Evolutionary conservation across 306 rosid species (phyloP).

Genomic region (Ziziphus jujuba): DNA sequence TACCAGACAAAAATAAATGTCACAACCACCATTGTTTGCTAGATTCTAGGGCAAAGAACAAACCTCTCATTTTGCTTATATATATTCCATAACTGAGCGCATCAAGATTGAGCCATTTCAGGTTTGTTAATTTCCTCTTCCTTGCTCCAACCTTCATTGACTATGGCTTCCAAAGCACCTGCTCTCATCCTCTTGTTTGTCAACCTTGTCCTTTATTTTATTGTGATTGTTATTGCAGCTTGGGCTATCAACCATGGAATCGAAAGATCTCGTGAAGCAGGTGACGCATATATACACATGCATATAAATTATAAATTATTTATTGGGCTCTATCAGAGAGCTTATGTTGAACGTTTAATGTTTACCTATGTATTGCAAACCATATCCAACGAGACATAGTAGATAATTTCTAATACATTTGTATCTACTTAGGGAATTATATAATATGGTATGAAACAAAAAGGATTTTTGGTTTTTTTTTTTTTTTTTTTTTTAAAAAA

Average conservation of each 20-base stretch:
- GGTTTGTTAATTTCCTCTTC: constrained; percentile 5
- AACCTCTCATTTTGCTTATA: constrained; percentile 12
- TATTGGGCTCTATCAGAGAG: no score
- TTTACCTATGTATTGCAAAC: no score
- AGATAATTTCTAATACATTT: no score
- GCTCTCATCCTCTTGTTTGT: constrained; percentile 56
- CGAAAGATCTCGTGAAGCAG: constrained; percentile 60
- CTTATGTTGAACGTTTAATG: no score
- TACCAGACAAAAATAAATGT: neutral
- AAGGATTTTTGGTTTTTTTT: no score
- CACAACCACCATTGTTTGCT: constrained; percentile 10
- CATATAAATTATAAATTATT: no score
- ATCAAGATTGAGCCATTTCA: constrained; percentile 16
- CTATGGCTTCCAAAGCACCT: constrained; percentile 69
- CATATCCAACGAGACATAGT: no score
- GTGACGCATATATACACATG: no score
- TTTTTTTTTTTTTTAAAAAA: no score
- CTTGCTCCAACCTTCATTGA: constrained; percentile 21
- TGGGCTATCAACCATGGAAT: constrained; percentile 90
- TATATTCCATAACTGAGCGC: constrained; percentile 10
- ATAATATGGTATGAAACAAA: no score
- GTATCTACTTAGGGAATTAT: no score
- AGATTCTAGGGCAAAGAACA: constrained; percentile 12
- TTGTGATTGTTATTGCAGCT: constrained; percentile 63
- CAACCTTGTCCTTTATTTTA: constrained; percentile 62